Evolutionary conservation across 2,329 filamentous ascomycete species (phyloP), one percentile per base, ranked within the genome.

Genomic region (Colletotrichum orbiculare): DNA sequence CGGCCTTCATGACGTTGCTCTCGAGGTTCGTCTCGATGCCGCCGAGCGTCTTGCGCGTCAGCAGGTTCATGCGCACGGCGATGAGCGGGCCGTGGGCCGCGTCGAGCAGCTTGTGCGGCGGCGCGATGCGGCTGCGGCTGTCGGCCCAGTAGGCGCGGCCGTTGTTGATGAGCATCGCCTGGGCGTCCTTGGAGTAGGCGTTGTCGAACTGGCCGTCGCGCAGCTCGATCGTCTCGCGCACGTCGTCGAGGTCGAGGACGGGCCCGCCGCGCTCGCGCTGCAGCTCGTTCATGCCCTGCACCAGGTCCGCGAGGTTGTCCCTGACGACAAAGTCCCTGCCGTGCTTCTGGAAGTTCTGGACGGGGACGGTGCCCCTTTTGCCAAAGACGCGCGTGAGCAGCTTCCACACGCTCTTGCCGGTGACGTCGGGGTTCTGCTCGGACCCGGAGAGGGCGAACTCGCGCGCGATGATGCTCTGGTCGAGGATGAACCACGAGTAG

Each of bases 371-470:
- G 13, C 86, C 86, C 64, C 83, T 83, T 49, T 77, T 79, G 61
- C 81, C 79, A 46, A 88, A 80, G 34, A 87, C 63, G 35, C 87
- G 81, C n/a, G 72, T 76, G 11, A 88, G 74, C 2, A 86, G 69
- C 70, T 83, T 73, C 80, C 83, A 83, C 50, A 85, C 74, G 71
- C 83, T 87, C 76, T 89, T 89, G 72, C 72, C 75, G 1, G 86
- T 87, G 37, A 89, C 67, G 69, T 89, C 87, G 0, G 85, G 85
- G 75, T 89, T 89, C 76, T 89, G 87, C 74, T 89, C 87, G 0
- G 85, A 88, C 8, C 87, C 87, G 0, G 87, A 89, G 1, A 89
- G 81, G 11, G 83, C 85, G 63, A 89, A 89, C 73, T 89, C 87
- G 17, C 83, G 80, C n/a, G 84, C 83, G 50, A 89, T 84, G 69